These are phyloP conservation scores for Zygosaccharomyces gambellarensis DNA, from an alignment of 805 yeast species.

Conservation along the genomic window DNA sequence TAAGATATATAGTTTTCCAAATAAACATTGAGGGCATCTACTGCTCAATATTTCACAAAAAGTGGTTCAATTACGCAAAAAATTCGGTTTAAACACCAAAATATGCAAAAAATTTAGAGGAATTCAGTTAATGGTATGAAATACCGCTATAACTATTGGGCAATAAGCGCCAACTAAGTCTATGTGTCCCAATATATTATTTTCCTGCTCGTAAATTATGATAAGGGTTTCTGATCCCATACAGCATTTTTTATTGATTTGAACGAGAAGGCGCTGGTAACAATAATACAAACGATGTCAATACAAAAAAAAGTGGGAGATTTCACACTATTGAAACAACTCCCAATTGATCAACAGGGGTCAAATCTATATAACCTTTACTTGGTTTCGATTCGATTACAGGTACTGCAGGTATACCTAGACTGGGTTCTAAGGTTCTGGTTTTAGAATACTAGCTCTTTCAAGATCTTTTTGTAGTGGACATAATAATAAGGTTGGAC, in stretches of 20 bases:
- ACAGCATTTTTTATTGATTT: background rate
- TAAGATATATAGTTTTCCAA: background rate
- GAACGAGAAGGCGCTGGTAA: constrained; percentile 1
- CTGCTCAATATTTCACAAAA: background rate
- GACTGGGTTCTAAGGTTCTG: background rate
- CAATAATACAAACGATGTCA: background rate
- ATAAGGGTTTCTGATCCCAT: constrained; percentile 1
- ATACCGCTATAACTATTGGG: background rate
- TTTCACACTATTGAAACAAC: too few relatives aligned
- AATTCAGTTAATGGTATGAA: background rate
- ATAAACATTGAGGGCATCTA: background rate
- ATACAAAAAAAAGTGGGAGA: background rate
- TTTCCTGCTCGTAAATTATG: background rate
- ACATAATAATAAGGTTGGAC: background rate
- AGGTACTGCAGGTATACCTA: background rate
- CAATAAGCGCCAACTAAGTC: too few relatives aligned
- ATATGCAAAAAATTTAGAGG: background rate
- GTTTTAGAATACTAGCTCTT: background rate
- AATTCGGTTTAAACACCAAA: background rate
- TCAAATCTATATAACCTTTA: background rate
- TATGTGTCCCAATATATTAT: background rate
- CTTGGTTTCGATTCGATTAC: background rate
- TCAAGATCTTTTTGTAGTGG: background rate
- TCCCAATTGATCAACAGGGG: background rate
- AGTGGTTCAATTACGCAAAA: background rate